Evolutionary conservation across 2,329 filamentous ascomycete species (phyloP).

Genomic region (Aureobasidium sp.): DNA sequence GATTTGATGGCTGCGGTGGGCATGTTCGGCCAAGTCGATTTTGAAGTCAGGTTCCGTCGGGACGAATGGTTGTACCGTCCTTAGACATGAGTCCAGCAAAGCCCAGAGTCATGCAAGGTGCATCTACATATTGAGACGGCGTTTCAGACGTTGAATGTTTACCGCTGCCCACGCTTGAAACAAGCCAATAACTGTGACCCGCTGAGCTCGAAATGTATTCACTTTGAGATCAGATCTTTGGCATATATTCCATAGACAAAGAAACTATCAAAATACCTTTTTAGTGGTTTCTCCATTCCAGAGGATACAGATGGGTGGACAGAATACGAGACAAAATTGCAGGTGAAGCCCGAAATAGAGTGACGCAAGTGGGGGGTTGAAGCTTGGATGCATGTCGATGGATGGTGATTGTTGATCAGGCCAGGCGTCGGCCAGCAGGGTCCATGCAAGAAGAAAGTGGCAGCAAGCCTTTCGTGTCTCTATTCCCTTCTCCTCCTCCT

Average conservation of each 20-base stretch:
- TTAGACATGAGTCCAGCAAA: background rate
- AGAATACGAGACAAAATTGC: background rate
- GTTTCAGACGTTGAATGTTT: slow-evolving; percentile 9
- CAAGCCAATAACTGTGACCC: background rate
- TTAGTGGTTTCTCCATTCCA: no score
- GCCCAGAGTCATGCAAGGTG: background rate
- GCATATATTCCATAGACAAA: no score
- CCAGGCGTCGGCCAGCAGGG: slow-evolving; percentile 9
- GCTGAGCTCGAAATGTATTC: no score
- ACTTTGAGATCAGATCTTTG: no score
- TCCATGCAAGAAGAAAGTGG: background rate
- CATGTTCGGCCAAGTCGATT: slow-evolving; percentile 59
- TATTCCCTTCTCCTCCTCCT: background rate
- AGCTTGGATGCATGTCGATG: background rate
- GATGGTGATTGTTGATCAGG: slow-evolving; percentile 9
- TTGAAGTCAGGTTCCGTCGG: slow-evolving; percentile 49
- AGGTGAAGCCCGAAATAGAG: slow-evolving; percentile 9
- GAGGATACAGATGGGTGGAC: background rate
- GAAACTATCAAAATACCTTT: no score
- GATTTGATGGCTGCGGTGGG: slow-evolving; percentile 53
- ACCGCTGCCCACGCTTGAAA: background rate
- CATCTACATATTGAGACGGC: background rate
- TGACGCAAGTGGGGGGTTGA: slow-evolving; percentile 10
- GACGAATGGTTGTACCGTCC: slow-evolving; percentile 27
- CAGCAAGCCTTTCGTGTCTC: background rate